phyloP scores from a whole-genome alignment of 164 flowering plant species.

The Vitis rotundifolia region DNA sequence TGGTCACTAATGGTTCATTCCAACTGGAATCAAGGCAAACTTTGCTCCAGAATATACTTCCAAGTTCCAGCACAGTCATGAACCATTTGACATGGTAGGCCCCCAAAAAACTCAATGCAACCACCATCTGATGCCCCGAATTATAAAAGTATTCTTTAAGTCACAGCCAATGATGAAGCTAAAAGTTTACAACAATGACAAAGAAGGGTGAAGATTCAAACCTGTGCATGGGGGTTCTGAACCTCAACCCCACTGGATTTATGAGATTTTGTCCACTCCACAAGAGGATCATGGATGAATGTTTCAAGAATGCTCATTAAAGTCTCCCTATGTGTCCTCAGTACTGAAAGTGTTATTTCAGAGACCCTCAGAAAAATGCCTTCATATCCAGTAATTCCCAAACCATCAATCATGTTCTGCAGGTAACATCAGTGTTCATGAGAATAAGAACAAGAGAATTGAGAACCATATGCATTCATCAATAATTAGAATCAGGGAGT shows the following conservation, averaged over 20 bases:
- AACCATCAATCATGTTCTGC: slow-evolving; percentile 98
- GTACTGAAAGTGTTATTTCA: slow-evolving; percentile 89
- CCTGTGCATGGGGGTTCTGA: slow-evolving; percentile 99
- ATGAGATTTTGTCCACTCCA: slow-evolving; percentile 99
- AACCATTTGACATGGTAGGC: too few species aligned
- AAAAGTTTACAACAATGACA: neutral
- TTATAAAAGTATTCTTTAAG: too few species aligned
- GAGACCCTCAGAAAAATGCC: slow-evolving; percentile 87
- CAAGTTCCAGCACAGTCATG: too few species aligned
- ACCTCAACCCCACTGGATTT: slow-evolving; percentile 97
- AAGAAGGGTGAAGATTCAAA: slow-evolving; percentile 23
- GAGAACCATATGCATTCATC: neutral
- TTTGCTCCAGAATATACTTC: too few species aligned
- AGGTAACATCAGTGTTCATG: neutral
- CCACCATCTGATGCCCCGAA: too few species aligned
- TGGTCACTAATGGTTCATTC: too few species aligned
- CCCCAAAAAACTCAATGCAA: too few species aligned
- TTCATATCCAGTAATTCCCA: slow-evolving; percentile 96
- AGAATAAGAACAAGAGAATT: neutral
- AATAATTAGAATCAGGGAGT: too few species aligned
- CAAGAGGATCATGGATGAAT: slow-evolving; percentile 97
- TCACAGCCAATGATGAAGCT: too few species aligned
- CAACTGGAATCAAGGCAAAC: too few species aligned
- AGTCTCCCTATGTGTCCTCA: slow-evolving; percentile 87
- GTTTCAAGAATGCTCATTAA: slow-evolving; percentile 95